These are phyloP conservation scores for Termitomyces heimii DNA, from an alignment of 768 basidiomycete genomes.

Conservation along the genomic window DNA sequence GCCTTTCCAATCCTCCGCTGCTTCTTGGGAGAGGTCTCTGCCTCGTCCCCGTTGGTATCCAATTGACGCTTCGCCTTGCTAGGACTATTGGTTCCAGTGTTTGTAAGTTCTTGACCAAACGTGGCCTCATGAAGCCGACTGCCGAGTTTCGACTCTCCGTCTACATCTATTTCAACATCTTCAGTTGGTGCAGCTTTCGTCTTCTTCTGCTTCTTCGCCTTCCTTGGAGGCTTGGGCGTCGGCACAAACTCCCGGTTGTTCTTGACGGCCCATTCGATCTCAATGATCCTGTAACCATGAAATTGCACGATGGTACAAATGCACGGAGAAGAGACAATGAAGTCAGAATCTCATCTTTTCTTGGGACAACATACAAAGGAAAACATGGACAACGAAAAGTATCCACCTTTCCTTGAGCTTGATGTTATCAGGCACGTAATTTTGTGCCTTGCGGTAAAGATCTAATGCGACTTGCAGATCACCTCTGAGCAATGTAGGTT, in stretches of 20 bases:
- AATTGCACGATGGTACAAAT: conserved; percentile 13
- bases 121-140: conserved; percentile 16
- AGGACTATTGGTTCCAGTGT: conserved; percentile 26
- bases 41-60: conserved; percentile 19
- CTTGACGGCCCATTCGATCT: conserved; percentile 75
- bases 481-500: conserved; percentile 40
- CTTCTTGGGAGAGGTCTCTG: conserved; percentile 27
- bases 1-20: conserved; percentile 20
- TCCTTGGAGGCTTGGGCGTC: conserved; percentile 42
- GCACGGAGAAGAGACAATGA: conserved; percentile 23
- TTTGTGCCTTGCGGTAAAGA: conserved; percentile 75
- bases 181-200: conserved; percentile 20
- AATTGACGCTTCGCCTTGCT: conserved; percentile 33
- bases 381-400: conserved; percentile 63
- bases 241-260: conserved; percentile 55
- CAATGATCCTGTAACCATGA: conserved; percentile 60
- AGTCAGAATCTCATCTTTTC: conserved; percentile 37
- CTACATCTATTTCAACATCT: conserved; percentile 23
- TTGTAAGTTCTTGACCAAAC: conserved; percentile 41
- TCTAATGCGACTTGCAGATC: conserved; percentile 76
- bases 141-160: conserved; percentile 9
- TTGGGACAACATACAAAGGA: conserved; percentile 48
- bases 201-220: conserved; percentile 30
- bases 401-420: conserved; percentile 87
- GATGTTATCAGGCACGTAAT: conserved; percentile 80